Evolutionary conservation across 1,284 basidiomycete genomes (phyloP).

Genomic region (Golubevia pallescens): DNA sequence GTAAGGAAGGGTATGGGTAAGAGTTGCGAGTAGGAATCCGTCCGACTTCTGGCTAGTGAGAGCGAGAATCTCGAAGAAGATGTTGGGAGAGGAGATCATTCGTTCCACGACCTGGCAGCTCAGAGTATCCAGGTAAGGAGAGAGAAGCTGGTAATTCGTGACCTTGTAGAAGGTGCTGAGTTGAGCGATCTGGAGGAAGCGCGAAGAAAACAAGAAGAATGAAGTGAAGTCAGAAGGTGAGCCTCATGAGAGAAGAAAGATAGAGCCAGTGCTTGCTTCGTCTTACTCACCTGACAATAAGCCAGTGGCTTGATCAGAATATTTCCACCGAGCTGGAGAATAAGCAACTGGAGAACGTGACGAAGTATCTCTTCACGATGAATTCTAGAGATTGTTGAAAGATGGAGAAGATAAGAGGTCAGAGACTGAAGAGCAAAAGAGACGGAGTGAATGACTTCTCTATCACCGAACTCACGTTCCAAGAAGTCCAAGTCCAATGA

Average conservation of each 20-base stretch:
- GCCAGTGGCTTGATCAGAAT: slow-evolving; percentile 36
- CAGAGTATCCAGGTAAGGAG: slow-evolving; percentile 37
- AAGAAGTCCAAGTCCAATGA: slow-evolving; percentile 27
- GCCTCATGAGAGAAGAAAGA: background rate
- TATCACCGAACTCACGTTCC: slow-evolving; percentile 14
- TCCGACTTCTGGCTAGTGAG: slow-evolving; percentile 47
- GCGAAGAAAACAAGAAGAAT: background rate
- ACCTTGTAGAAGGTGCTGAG: slow-evolving; percentile 36
- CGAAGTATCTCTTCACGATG: slow-evolving; percentile 28
- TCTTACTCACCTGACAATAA: slow-evolving; percentile 19
- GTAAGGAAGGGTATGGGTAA: slow-evolving; percentile 49
- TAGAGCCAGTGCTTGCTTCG: background rate
- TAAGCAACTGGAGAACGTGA: slow-evolving; percentile 23
- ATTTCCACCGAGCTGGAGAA: slow-evolving; percentile 33
- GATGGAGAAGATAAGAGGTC: background rate
- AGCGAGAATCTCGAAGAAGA: slow-evolving; percentile 40
- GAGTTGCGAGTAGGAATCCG: slow-evolving; percentile 52
- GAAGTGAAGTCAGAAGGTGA: background rate
- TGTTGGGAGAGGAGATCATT: slow-evolving; percentile 39
- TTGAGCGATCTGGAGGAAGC: slow-evolving; percentile 38
- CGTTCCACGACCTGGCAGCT: slow-evolving; percentile 38
- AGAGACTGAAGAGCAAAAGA: background rate
- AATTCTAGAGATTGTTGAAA: slow-evolving; percentile 8
- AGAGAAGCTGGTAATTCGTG: slow-evolving; percentile 56
- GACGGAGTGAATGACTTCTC: no score